These are phyloP conservation scores for Salix arbutifolia DNA, from an alignment of 345 rosid species.

Conservation along the genomic window DNA sequence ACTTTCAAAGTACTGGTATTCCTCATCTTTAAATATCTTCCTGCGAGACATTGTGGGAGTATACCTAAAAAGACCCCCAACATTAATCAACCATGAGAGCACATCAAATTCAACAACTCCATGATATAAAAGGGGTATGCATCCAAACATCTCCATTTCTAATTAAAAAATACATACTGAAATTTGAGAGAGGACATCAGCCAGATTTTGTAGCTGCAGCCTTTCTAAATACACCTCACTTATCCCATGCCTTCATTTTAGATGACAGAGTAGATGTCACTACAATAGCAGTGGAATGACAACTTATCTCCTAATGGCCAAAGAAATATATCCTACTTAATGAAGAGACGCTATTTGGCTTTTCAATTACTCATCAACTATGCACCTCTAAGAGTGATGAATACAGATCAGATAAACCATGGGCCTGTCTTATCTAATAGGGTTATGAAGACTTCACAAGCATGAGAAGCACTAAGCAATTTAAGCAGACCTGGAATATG, in stretches of 20 bases:
- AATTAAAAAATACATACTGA: not conserved
- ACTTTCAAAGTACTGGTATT: conserved; percentile 39
- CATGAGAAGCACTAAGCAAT: not conserved
- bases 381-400: not conserved
- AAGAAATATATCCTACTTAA: not conserved
- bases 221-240: not conserved
- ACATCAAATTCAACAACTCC: not conserved
- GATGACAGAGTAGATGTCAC: not conserved
- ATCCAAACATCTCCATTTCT: not conserved
- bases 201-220: not conserved
- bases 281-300: not conserved
- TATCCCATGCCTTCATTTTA: not conserved
- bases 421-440: not conserved
- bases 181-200: not conserved
- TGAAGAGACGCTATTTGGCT: not conserved
- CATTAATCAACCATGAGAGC: conserved; percentile 9
- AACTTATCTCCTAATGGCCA: not conserved
- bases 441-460: not conserved
- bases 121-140: not conserved
- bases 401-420: not conserved
- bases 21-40: conserved; percentile 38
- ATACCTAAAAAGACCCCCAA: conserved; percentile 36
- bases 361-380: not conserved
- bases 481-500: conserved; percentile 50
- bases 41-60: conserved; percentile 29